Evolutionary conservation across 345 rosid genomes (phyloP), one percentile per base, ranked within the genome.

Genomic region (Pugionium dolabratum): DNA sequence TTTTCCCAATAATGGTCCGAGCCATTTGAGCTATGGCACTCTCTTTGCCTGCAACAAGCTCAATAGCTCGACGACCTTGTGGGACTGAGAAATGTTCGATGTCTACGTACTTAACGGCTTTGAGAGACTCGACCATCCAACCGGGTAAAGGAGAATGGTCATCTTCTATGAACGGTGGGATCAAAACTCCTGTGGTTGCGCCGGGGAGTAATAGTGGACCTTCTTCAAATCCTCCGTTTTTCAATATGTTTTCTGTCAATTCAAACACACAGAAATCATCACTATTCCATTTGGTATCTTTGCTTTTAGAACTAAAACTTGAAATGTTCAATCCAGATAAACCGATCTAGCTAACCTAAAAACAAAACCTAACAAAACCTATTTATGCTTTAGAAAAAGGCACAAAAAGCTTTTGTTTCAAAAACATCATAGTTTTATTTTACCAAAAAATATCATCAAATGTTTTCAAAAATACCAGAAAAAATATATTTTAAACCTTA

Each of bases 21-120:
- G 77, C 90, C 2, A 82, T 54, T 46, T 93, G 98, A 7, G 88
- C 82, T 0, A 93, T 76, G 59, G 96, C 91, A 34, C 98, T 90
- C 69, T 90, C 98, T 73, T 86, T 89, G 1, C 98, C 98, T 0
- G 85, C 98, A 2, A 93, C 80, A 10, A 93, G 87, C 64, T 93
- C 98, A 1, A 90, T 66, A 0, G 90, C 97, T 53, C 94, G 65
- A 63, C 64, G 79, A 43, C 90, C 91, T 42, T 80, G 76, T 1
- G 96, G 96, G 52, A 88, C 86, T 0, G 85, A 67, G 81, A 81
- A 88, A 55, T 88, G 96, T 4, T 66, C 85, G 0, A 67, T 48
- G 73, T 93, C 94, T 1, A 93, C 82, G 84, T 87, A 93, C 52
- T 93, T 90, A 10, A 93, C 94, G 1, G 97, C 96, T 75, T 93